phyloP scores from a whole-genome alignment of 768 basidiomycete genomes.

The Tricholoma sp. region DNA sequence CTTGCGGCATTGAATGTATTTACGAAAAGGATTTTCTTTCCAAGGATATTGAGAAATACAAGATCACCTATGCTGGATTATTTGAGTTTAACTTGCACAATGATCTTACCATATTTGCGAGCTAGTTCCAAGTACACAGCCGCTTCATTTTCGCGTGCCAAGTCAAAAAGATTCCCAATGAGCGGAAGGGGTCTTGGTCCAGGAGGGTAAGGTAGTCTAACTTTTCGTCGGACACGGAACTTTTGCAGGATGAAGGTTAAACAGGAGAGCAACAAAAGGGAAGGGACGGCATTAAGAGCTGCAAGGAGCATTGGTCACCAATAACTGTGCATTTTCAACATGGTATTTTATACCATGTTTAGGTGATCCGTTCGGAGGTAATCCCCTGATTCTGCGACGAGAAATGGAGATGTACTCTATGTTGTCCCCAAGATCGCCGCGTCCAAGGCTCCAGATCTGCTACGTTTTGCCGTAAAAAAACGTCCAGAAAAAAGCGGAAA shows the following conservation, averaged over 20 bases:
- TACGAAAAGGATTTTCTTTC: slow-evolving; percentile 42
- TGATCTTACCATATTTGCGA: slow-evolving; percentile 33
- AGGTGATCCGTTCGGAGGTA: background rate
- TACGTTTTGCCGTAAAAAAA: background rate
- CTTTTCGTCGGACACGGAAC: background rate
- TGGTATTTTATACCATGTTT: slow-evolving; percentile 1
- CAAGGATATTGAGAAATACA: slow-evolving; percentile 47
- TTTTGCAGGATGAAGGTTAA: background rate
- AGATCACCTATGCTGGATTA: slow-evolving; percentile 38
- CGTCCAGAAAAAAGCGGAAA: background rate
- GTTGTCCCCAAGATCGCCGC: background rate
- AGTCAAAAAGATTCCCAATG: slow-evolving; percentile 47
- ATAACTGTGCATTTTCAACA: background rate
- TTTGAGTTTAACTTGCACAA: background rate
- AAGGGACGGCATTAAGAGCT: slow-evolving; percentile 3
- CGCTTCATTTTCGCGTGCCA: slow-evolving; percentile 35
- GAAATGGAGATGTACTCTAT: background rate
- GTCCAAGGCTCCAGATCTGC: background rate
- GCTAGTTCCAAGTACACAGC: slow-evolving; percentile 37
- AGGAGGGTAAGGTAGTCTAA: slow-evolving; percentile 40
- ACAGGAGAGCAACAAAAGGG: background rate
- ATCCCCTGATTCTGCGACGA: background rate
- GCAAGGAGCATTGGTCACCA: slow-evolving; percentile 1
- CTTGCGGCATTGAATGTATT: slow-evolving; percentile 36
- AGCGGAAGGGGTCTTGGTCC: slow-evolving; percentile 50